These are phyloP conservation scores for Anaeromyces robustus DNA, from an alignment of 192 early-diverging fungal genomes.

Conservation along the genomic window DNA sequence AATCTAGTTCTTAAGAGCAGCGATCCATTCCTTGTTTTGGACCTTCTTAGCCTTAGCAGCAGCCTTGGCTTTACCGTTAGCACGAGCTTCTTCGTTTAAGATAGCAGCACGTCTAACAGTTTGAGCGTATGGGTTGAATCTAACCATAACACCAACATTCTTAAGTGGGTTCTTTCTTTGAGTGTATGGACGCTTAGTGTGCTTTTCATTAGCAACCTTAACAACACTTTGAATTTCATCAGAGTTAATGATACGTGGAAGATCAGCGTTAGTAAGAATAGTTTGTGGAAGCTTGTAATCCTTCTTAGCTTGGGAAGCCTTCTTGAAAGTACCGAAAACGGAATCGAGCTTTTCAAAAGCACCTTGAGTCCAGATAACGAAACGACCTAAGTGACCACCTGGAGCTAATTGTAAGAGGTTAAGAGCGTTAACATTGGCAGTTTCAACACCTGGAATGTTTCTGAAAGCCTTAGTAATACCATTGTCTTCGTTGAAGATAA, in stretches of 20 bases:
- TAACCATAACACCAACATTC: conserved; percentile 76
- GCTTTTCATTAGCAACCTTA: conserved; percentile 58
- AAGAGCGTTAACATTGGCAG: conserved; percentile 71
- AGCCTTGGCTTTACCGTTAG: conserved; percentile 12
- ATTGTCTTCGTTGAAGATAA: conserved; percentile 86
- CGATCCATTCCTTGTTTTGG: background rate
- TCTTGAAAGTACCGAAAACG: conserved; percentile 78
- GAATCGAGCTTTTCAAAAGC: conserved; percentile 85
- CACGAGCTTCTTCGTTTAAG: conserved; percentile 29
- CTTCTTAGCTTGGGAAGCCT: conserved; percentile 70
- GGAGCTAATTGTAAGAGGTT: conserved; percentile 98
- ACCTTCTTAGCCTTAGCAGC: conserved; percentile 24
- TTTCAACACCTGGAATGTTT: conserved; percentile 96
- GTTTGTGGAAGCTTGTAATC: conserved; percentile 74
- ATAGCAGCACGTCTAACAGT: conserved; percentile 67
- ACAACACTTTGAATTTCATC: conserved; percentile 91
- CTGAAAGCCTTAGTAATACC: conserved; percentile 91
- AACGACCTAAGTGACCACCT: conserved; percentile 96
- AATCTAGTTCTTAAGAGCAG: background rate
- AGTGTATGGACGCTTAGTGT: conserved; percentile 79
- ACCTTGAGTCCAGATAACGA: conserved; percentile 94
- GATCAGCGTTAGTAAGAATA: conserved; percentile 86
- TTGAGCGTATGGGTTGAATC: conserved; percentile 94
- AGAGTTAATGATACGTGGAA: conserved; percentile 90
- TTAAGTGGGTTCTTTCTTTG: conserved; percentile 98